Evolutionary conservation across 345 rosid species (phyloP), one percentile per base, ranked within the genome.

Genomic region (Psidium friedrichsthalianum): DNA sequence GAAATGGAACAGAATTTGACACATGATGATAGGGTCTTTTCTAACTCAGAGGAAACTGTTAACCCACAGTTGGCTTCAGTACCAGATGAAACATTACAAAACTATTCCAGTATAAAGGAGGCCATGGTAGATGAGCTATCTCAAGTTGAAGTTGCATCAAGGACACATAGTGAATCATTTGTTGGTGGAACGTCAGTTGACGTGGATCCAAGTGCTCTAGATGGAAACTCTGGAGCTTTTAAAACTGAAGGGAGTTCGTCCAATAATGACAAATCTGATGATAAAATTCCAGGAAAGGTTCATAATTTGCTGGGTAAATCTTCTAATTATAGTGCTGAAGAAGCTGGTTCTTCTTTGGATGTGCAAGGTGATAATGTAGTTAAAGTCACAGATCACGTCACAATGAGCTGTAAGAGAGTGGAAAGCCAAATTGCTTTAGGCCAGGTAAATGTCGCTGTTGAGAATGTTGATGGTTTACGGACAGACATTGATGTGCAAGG

Each of bases 1-100:
- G 91, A 90, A 87, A 93, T 95, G 97, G 98, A 98, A 86, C 91
- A 94, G 87, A 89, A 82, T 90, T 88, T 89, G 90, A 92, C 91
- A 83, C 89, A 69, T 85, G 89, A 82, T 86, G 90, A 86, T 88
- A 82, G 54, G 78, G 85, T 82, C 87, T 61, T 87, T 85, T 84
- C 93, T 44, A 88, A 76, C 59, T 91, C 58, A 61, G 92, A 82
- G 87, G 93, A 91, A 84, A 84, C 47, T 53, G 55, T 51, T 51
- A 83, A 90, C 84, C 84, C 90, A 74, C 89, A 88, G 55, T 87
- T 93, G 81, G 83, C 83, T 40, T 61, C 88, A 78, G 90, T 88
- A 59, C 88, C 89, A 47, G 87, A 80, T 89, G 91, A 92, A 83
- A 82, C 85, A 84, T 85, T 87, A 82, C 92, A 85, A 84, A 87